Conservation (phyloP, 768 basidiomycete species). For the Leccinellum rugosiceps region DNA sequence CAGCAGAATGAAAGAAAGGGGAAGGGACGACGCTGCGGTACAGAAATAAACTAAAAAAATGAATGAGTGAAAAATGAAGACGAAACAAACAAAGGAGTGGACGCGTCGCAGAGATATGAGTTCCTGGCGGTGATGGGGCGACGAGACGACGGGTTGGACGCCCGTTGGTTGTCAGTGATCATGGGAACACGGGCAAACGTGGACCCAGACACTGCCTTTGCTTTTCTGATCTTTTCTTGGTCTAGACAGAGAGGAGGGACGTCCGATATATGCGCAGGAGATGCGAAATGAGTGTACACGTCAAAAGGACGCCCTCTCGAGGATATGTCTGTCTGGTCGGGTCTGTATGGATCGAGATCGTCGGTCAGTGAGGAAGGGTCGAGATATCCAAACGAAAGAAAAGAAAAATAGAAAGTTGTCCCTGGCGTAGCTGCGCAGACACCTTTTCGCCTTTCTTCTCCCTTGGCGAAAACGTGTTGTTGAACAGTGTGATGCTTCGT, state of each 20-base stretch:
- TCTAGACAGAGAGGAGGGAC: not conserved
- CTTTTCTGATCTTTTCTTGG: not conserved
- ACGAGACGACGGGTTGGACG: not conserved
- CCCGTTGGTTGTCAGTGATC: conserved; percentile 5
- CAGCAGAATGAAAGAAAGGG: not conserved
- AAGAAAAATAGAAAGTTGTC: not conserved
- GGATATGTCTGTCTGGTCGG: conserved; percentile 1
- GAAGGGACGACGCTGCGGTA: not conserved
- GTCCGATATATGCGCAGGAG: not conserved
- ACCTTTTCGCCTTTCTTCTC: not conserved
- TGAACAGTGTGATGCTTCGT: conserved; percentile 6
- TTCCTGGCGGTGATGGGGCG: conserved; percentile 1
- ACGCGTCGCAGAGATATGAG: conserved; percentile 1
- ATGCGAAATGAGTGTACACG: not conserved
- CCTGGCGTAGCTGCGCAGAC: conserved; percentile 6
- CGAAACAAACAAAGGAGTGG: not conserved
- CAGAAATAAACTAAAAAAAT: conserved; percentile 6
- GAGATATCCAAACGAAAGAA: not conserved
- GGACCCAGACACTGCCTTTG: conserved; percentile 7
- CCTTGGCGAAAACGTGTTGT: conserved; percentile 21
- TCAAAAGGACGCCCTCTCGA: not conserved
- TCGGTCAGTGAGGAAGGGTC: not conserved
- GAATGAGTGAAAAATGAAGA: not conserved
- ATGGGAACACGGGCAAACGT: conserved; percentile 3
- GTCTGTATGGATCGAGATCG: conserved; percentile 6